Evolutionary conservation across 2,329 filamentous ascomycete species (phyloP).

Genomic region (Rachicladosporium sp.): DNA sequence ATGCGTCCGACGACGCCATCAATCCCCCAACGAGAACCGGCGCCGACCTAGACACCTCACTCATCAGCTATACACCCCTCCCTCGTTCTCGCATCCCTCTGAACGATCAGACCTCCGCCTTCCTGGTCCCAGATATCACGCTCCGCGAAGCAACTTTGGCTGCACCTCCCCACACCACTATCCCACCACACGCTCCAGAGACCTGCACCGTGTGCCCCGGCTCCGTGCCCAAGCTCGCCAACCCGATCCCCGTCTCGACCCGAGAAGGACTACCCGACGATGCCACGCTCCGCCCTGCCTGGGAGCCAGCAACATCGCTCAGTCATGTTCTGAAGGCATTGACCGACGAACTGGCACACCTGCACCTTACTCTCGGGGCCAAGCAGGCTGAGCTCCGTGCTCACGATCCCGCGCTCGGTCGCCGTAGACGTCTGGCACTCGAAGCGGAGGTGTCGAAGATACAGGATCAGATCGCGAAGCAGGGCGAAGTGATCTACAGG

Average conservation of each 20-base stretch:
- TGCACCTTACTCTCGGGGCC: conserved; percentile 55
- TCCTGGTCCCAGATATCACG: conserved; percentile 53
- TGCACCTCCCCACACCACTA: conserved; percentile 3
- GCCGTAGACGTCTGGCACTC: conserved; percentile 50
- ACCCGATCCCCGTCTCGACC: conserved; percentile 20
- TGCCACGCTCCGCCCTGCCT: conserved; percentile 47
- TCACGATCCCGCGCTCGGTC: conserved; percentile 54
- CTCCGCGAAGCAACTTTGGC: conserved; percentile 20
- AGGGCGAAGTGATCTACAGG: conserved; percentile 68
- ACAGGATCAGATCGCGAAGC: conserved; percentile 53
- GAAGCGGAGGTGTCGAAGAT: conserved; percentile 50
- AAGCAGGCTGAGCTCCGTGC: conserved; percentile 52
- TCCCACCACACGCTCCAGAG: conserved; percentile 3
- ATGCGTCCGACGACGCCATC: conserved; percentile 20
- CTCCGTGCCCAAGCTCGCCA: conserved; percentile 10
- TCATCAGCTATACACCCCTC: conserved; percentile 34
- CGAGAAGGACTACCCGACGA: conserved; percentile 17
- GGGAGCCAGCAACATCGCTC: conserved; percentile 59
- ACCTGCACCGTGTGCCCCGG: conserved; percentile 41
- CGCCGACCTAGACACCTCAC: conserved; percentile 29
- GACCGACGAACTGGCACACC: conserved; percentile 65
- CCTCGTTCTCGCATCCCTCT: too few relatives aligned
- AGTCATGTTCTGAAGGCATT: conserved; percentile 73
- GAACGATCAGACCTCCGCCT: conserved; percentile 42
- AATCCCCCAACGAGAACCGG: conserved; percentile 20